Conservation (phyloP, 2,329 filamentous ascomycete species). For the Diaporthe sp. region DNA sequence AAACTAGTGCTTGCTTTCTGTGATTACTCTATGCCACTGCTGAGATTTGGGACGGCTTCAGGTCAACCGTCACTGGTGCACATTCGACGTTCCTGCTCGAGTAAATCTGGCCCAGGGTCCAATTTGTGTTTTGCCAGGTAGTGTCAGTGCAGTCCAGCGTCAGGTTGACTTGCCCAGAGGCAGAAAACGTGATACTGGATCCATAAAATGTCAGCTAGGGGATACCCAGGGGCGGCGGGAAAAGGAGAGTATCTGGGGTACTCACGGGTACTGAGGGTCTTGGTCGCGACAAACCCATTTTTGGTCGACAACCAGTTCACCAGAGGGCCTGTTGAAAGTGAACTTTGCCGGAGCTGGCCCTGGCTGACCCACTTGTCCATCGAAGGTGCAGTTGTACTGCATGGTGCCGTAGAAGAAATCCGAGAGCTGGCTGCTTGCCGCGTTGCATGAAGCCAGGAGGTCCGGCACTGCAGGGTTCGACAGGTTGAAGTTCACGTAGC, state of each 20-base stretch:
- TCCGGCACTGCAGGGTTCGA: slow-evolving; percentile 57
- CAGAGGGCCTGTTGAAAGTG: slow-evolving; percentile 55
- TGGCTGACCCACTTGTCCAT: slow-evolving; percentile 43
- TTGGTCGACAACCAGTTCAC: slow-evolving; percentile 60
- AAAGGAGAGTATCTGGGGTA: slow-evolving; percentile 4
- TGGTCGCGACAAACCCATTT: slow-evolving; percentile 61
- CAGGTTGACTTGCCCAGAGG: slow-evolving; percentile 51
- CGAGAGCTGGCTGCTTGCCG: slow-evolving; percentile 55
- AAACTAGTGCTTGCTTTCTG: neutral
- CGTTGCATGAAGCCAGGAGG: slow-evolving; percentile 55
- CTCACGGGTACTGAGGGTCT: slow-evolving; percentile 56
- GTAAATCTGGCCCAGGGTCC: slow-evolving; percentile 56
- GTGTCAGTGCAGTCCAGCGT: slow-evolving; percentile 52
- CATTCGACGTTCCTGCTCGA: slow-evolving; percentile 52
- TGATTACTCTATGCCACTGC: slow-evolving; percentile 50
- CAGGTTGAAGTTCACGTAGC: slow-evolving; percentile 64
- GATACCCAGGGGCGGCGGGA: neutral
- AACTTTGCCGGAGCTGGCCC: slow-evolving; percentile 55
- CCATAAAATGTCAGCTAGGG: slow-evolving; percentile 15
- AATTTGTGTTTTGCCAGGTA: slow-evolving; percentile 55
- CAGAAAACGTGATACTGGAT: slow-evolving; percentile 50
- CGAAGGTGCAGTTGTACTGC: slow-evolving; percentile 58
- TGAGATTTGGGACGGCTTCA: slow-evolving; percentile 52
- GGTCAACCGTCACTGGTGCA: slow-evolving; percentile 46
- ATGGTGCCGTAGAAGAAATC: slow-evolving; percentile 66